Percentiles rank a stretch among this genome's conserved stretches.
phyloP scores from a whole-genome alignment of 495 filamentous ascomycete species.

The Parathielavia hyrcaniae region DNA sequence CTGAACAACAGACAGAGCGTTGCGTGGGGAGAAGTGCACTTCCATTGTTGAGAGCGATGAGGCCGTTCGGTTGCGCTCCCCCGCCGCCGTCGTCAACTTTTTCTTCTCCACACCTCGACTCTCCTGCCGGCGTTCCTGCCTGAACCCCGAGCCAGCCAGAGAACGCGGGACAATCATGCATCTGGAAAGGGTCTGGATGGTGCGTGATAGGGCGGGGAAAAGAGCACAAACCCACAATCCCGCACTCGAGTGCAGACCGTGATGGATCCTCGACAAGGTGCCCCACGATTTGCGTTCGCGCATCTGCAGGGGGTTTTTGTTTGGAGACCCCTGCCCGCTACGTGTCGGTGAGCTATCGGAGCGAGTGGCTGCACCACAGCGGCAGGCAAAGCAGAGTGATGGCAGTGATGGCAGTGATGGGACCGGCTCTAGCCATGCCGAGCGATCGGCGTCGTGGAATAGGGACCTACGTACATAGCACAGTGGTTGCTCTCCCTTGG shows the following conservation, averaged over 20 bases:
- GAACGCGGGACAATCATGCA: neutral
- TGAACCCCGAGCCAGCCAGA: constrained; percentile 1
- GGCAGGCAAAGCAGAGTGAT: neutral
- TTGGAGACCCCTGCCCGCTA: constrained; percentile 1
- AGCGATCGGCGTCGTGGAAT: neutral
- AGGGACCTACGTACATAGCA: too few relatives aligned
- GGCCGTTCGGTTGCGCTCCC: neutral
- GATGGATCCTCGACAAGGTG: neutral
- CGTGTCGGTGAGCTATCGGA: constrained; percentile 12
- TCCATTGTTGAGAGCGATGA: neutral
- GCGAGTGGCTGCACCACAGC: constrained; percentile 1
- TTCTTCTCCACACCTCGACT: neutral
- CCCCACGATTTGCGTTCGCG: neutral
- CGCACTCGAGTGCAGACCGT: too few relatives aligned
- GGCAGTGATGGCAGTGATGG: neutral
- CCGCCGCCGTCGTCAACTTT: neutral
- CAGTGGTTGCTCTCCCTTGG: too few relatives aligned
- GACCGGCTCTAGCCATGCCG: neutral
- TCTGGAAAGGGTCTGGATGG: neutral
- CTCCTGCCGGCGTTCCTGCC: constrained; percentile 9
- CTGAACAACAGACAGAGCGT: constrained; percentile 7
- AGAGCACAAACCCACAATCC: neutral
- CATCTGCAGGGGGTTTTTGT: neutral
- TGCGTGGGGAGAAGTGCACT: constrained; percentile 13
- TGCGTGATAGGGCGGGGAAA: constrained; percentile 1